Base-by-base conservation (phyloP, 176 grass and related monocot genomes). In the Neostapfia colusana region DNA sequence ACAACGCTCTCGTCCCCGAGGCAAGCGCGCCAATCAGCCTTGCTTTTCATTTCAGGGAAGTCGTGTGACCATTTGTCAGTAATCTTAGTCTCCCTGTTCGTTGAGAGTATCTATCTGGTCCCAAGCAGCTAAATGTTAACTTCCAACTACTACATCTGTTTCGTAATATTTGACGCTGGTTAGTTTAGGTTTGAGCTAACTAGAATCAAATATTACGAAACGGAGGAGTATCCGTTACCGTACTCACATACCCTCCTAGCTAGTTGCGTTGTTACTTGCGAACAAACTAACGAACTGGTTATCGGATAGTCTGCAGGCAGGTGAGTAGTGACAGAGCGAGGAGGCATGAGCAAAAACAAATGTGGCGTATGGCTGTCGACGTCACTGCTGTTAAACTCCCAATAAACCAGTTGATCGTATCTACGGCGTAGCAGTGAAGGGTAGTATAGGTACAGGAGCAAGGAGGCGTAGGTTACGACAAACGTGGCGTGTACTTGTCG, bases 341-440 rank as follows among this genome's bases (percentile, higher is more conserved):
- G 40, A 55, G 36, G 53, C 65, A 58, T 21, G 37, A 57, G 66
- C 40, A 40, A 62, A 59, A 60, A 87, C 73, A 65, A 63, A 12
- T 56, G 57, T 66, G 61, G 67, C 48, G 21, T 72, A 65, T 28
- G 26, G 73, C 9, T 18, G 39, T 65, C 48, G n/a, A n/a, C n/a
- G 73, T 87, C 79, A 82, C 67, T 1, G 16, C 31, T 67, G 49
- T 41, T 48, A 35, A 24, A 37, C 39, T 82, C 49, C 40, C 3
- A 9, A 41, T 43, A 63, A 57, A 26, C 3, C 31, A 3, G 31
- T 3, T 31, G 31, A 31, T 31, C 31, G n/a, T n/a, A n/a, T n/a
- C n/a, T n/a, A 31, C 31, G 31, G 31, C 1, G 31, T 31, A 31
- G 31, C 2, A 31, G 31, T 3, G 31, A 31, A 31, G 31, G 31